phyloP scores from a whole-genome alignment of 2,329 filamentous ascomycete species.

The Tothia fuscella region DNA sequence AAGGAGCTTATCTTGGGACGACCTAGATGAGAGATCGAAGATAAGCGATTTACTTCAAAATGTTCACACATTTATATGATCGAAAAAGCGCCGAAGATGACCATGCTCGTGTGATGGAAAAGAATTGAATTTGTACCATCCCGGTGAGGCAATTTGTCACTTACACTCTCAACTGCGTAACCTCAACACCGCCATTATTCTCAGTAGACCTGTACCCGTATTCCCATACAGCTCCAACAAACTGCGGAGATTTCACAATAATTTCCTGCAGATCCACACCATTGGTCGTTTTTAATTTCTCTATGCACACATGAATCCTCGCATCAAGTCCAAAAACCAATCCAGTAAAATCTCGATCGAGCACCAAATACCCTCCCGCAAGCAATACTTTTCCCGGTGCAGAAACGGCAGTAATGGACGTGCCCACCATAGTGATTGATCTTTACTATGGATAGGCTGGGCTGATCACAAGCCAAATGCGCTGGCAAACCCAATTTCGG shows the following conservation, averaged over 20 bases:
- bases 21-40: conserved; percentile 9
- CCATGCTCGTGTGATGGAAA: too few relatives aligned
- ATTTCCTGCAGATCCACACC: conserved; percentile 58
- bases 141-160: conserved; percentile 24
- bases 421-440: too few relatives aligned
- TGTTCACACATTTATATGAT: conserved; percentile 1
- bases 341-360: conserved; percentile 76
- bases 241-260: conserved; percentile 84
- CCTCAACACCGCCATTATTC: conserved; percentile 45
- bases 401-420: conserved; percentile 57
- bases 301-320: conserved; percentile 48
- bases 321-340: conserved; percentile 54
- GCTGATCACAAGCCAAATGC: too few relatives aligned
- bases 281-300: conserved; percentile 43
- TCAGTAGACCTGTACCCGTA: conserved; percentile 64
- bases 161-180: conserved; percentile 70
- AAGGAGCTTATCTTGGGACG: conserved; percentile 31
- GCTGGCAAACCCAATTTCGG: too few relatives aligned
- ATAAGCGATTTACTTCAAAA: neutral
- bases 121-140: neutral
- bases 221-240: conserved; percentile 73
- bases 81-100: too few relatives aligned
- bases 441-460: too few relatives aligned
- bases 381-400: conserved; percentile 94
- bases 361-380: conserved; percentile 86